Conservation (phyloP, 768 basidiomycete species). For the Ramaria rubella region DNA sequence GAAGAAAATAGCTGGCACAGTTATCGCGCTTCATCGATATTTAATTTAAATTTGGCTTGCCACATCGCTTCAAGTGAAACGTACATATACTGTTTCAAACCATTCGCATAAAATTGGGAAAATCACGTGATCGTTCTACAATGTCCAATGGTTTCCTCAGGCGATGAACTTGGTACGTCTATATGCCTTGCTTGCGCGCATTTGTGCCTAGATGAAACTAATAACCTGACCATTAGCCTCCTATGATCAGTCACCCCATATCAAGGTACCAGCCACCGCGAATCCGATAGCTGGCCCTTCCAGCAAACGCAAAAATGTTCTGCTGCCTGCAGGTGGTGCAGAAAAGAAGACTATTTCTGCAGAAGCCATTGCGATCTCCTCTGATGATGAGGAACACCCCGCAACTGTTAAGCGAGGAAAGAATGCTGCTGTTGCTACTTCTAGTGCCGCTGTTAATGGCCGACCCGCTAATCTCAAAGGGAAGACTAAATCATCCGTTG, state of each 20-base stretch:
- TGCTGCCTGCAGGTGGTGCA: neutral
- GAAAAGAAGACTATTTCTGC: neutral
- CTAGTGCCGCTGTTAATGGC: neutral
- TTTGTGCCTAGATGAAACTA: neutral
- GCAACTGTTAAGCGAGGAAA: neutral
- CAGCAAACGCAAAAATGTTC: neutral
- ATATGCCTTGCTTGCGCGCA: neutral
- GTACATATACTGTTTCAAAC: too few species aligned
- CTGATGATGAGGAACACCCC: neutral
- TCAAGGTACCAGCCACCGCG: neutral
- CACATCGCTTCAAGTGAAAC: too few species aligned
- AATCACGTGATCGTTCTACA: too few species aligned
- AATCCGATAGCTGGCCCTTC: neutral
- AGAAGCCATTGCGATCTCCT: constrained; percentile 1
- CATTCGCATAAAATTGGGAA: too few species aligned
- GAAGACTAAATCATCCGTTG: neutral
- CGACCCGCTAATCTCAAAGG: neutral
- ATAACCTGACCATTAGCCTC: neutral
- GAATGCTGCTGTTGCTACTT: neutral
- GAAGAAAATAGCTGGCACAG: too few species aligned
- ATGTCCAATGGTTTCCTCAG: neutral
- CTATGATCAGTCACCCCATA: neutral
- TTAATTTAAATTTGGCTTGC: too few species aligned
- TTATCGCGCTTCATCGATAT: too few species aligned
- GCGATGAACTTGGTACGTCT: constrained; percentile 1